These are phyloP conservation scores for Populus simonii DNA, from an alignment of 345 rosid genomes.

Conservation along the genomic window DNA sequence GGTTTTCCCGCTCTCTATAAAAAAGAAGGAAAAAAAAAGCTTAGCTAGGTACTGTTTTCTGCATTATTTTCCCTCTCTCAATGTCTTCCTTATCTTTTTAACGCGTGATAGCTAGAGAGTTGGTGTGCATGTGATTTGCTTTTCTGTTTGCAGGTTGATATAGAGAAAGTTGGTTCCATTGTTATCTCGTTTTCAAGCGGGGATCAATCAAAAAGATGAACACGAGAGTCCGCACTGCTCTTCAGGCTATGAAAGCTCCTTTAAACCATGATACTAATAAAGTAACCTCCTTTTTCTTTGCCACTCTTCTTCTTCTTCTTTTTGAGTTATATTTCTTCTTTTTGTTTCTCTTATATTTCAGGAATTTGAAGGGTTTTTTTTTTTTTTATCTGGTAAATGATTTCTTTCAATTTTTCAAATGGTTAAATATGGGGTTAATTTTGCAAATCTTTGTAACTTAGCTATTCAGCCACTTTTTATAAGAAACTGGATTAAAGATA, in stretches of 20 bases:
- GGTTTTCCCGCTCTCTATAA: conserved; percentile 65
- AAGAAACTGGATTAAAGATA: conserved; percentile 21
- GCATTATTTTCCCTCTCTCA: not conserved
- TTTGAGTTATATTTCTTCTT: conserved; percentile 5
- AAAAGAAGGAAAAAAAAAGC: not conserved
- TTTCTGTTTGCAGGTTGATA: conserved; percentile 26
- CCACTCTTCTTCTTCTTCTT: not conserved
- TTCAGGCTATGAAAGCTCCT: conserved; percentile 69
- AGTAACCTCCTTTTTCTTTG: conserved; percentile 37
- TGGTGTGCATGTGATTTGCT: not conserved
- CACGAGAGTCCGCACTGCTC: conserved; percentile 63
- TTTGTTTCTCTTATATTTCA: not conserved
- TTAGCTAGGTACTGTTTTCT: not conserved
- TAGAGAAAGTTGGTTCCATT: conserved; percentile 13
- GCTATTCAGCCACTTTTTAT: conserved; percentile 1
- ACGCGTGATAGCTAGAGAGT: not conserved
- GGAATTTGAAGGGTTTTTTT: conserved; percentile 1
- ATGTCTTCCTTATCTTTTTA: conserved; percentile 1
- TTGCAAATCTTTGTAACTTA: not conserved
- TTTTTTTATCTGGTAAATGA: not conserved
- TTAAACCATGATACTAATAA: conserved; percentile 42
- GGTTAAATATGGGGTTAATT: not conserved
- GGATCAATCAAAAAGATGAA: conserved; percentile 45
- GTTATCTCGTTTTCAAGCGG: conserved; percentile 28
- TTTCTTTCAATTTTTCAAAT: not conserved